Percentiles rank a stretch among this genome's conserved stretches.
These are phyloP conservation scores for Prunus campanulata DNA, from an alignment of 306 rosid species.

Conservation along the genomic window DNA sequence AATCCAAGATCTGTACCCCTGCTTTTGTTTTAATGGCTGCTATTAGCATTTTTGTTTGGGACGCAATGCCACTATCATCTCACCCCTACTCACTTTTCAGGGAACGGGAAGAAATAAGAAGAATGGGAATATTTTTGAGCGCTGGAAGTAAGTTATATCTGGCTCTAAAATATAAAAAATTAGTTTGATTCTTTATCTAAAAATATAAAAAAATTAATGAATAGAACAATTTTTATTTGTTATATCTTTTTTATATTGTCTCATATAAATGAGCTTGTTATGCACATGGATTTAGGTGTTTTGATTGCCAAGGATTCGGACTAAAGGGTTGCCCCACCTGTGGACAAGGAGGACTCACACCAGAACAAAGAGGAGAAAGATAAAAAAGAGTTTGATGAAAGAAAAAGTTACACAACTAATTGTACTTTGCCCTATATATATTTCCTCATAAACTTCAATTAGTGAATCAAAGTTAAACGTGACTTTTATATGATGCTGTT, in stretches of 20 bases:
- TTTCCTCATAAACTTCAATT: not conserved
- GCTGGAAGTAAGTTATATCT: conserved; percentile 71
- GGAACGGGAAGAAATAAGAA: conserved; percentile 86
- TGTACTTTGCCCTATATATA: not conserved
- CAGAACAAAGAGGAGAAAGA: conserved; percentile 94
- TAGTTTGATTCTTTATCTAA: not conserved
- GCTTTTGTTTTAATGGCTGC: too few relatives aligned
- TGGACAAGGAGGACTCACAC: conserved; percentile 84
- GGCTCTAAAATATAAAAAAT: not conserved
- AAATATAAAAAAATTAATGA: not conserved
- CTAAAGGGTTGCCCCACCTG: conserved; percentile 73
- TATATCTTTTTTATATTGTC: too few relatives aligned
- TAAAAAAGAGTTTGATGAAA: conserved; percentile 16
- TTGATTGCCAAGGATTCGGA: conserved; percentile 90
- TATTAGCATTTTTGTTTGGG: too few relatives aligned
- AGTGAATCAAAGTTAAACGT: too few relatives aligned
- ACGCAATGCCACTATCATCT: too few relatives aligned
- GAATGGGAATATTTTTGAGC: conserved; percentile 86
- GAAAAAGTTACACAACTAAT: not conserved
- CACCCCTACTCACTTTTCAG: conserved; percentile 28
- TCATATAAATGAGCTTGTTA: too few relatives aligned
- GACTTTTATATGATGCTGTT: too few relatives aligned
- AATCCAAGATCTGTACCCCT: too few relatives aligned
- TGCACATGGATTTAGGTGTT: conserved; percentile 44
- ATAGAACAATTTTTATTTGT: not conserved